A percentile compares a stretch with the other conserved stretches of the same genome.
These are phyloP conservation scores for Candida qinlingensis DNA, from an alignment of 805 yeast genomes.

Conservation along the genomic window DNA sequence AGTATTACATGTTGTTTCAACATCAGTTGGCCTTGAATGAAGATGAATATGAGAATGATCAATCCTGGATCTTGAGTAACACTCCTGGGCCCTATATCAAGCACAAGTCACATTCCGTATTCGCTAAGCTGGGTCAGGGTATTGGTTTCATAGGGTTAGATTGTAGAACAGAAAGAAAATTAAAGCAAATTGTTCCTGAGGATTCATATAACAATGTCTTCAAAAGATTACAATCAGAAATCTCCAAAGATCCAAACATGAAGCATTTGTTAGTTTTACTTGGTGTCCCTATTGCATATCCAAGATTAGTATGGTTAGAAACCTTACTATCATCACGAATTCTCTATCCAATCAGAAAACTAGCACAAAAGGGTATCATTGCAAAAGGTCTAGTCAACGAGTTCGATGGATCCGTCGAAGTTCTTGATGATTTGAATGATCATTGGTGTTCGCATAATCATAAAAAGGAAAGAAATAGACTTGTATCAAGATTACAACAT, in stretches of 20 bases:
- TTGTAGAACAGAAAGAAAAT: constrained; percentile 86
- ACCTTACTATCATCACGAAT: constrained; percentile 56
- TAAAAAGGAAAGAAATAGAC: constrained; percentile 74
- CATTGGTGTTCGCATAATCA: constrained; percentile 95
- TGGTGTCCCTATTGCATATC: constrained; percentile 94
- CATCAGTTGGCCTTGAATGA: constrained; percentile 60
- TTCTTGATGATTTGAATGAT: constrained; percentile 88
- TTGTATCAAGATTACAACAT: constrained; percentile 55
- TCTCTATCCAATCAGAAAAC: constrained; percentile 56
- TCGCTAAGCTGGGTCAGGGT: constrained; percentile 67
- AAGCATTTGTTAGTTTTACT: constrained; percentile 78
- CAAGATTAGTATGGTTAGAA: constrained; percentile 90
- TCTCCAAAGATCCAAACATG: constrained; percentile 43
- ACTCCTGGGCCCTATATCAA: constrained; percentile 63
- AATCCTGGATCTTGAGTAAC: constrained; percentile 58
- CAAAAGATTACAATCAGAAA: constrained; percentile 51
- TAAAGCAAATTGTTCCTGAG: constrained; percentile 47
- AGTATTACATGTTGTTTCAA: constrained; percentile 87
- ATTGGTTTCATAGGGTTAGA: constrained; percentile 77
- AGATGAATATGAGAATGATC: constrained; percentile 36
- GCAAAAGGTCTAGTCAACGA: constrained; percentile 78
- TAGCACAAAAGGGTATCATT: constrained; percentile 57
- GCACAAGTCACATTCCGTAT: constrained; percentile 61
- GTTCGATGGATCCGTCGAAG: constrained; percentile 87
- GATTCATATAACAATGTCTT: constrained; percentile 60